Conservation (phyloP, 208 protist genomes). For the Zelonia costaricensis region DNA sequence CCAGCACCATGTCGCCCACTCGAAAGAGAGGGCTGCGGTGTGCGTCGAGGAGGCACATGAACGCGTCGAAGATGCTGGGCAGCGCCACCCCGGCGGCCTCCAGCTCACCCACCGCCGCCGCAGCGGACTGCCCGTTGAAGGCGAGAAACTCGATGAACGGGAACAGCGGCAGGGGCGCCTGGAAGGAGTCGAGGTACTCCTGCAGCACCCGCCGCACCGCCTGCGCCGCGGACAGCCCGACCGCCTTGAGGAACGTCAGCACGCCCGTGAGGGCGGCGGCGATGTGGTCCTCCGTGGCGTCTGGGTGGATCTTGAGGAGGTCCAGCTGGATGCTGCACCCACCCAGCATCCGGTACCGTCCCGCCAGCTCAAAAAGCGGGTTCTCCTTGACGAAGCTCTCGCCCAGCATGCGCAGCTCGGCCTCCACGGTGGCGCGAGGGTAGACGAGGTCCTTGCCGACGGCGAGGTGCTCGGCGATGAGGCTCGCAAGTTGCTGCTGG, state of each 20-base stretch:
- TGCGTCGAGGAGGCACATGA: conserved; percentile 50
- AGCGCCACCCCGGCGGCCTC: conserved; percentile 46
- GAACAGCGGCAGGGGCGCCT: conserved; percentile 57
- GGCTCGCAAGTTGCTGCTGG: conserved; percentile 61
- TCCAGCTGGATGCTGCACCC: conserved; percentile 84
- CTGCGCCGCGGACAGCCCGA: conserved; percentile 42
- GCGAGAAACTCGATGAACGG: conserved; percentile 73
- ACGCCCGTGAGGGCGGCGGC: conserved; percentile 42
- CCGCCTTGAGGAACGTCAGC: conserved; percentile 59
- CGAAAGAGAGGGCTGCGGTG: conserved; percentile 34
- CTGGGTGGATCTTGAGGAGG: conserved; percentile 71
- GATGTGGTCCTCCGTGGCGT: conserved; percentile 46
- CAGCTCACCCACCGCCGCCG: conserved; percentile 34
- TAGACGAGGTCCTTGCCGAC: conserved; percentile 28
- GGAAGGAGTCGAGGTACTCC: conserved; percentile 68
- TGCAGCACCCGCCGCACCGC: conserved; percentile 57
- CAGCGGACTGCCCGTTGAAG: conserved; percentile 33
- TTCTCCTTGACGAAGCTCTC: conserved; percentile 56
- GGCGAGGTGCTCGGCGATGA: conserved; percentile 37
- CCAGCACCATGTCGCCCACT: conserved; percentile 34
- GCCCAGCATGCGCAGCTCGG: conserved; percentile 45
- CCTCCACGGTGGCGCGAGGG: conserved; percentile 23
- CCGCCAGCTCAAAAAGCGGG: conserved; percentile 68
- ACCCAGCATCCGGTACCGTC: conserved; percentile 57
- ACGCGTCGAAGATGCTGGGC: conserved; percentile 47